These are phyloP conservation scores for Ophiostoma ulmi DNA, from an alignment of 2,329 filamentous ascomycete genomes.

Conservation along the genomic window DNA sequence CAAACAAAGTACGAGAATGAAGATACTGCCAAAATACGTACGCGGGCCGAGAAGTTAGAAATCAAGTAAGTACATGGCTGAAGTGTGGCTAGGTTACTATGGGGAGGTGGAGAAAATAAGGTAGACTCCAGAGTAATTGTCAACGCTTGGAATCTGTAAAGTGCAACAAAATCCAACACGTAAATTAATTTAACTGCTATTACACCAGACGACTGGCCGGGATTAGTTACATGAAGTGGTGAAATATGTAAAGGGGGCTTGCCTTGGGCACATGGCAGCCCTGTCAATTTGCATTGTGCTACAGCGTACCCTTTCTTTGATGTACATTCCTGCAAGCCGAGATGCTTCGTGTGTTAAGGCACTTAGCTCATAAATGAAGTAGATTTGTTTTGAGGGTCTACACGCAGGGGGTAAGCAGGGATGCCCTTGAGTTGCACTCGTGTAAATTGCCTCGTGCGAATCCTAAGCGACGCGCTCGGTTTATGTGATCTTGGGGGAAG, in stretches of 20 bases:
- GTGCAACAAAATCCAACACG: background rate
- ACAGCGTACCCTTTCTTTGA: slow-evolving; percentile 2
- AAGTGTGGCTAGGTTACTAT: background rate
- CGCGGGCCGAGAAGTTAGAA: background rate
- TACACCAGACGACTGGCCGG: background rate
- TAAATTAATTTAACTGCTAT: background rate
- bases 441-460: slow-evolving; percentile 1
- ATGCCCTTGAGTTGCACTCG: slow-evolving; percentile 13
- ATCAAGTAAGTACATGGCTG: background rate
- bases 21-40: background rate
- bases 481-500: background rate
- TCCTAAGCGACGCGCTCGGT: slow-evolving; percentile 10
- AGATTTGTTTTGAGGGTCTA: background rate
- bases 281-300: background rate
- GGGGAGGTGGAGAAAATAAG: background rate
- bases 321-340: background rate
- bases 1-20: background rate
- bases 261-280: slow-evolving; percentile 13
- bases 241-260: background rate
- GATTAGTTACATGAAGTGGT: slow-evolving; percentile 3
- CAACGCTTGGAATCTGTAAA: background rate
- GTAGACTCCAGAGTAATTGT: background rate
- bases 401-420: slow-evolving; percentile 5
- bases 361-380: background rate
- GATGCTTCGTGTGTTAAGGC: too few species aligned